Evolutionary conservation across 345 rosid genomes (phyloP).

Genomic region (Salix suchowensis): DNA sequence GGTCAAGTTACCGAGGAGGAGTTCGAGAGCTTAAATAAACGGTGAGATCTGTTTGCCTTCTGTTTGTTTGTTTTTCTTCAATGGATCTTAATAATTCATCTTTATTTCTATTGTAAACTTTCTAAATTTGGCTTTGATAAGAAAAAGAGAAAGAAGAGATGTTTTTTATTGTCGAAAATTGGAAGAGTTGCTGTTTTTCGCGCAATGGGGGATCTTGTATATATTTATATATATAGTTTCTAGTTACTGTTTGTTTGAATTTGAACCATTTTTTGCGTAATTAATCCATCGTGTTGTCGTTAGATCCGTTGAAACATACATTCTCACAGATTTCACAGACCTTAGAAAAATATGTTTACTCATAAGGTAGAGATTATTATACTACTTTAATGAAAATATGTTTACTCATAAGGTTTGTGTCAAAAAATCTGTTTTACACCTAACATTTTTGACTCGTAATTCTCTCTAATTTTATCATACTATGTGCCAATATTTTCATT

Average conservation of each 20-base stretch:
- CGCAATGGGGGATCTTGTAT: neutral
- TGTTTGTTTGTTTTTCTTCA: neutral
- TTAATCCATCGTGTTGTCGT: neutral
- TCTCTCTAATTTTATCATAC: neutral
- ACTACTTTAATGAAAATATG: too few relatives aligned
- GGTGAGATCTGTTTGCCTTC: slow-evolving; percentile 52
- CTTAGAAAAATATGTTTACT: neutral
- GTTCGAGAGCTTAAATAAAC: slow-evolving; percentile 67
- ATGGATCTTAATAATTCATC: neutral
- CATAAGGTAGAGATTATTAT: neutral
- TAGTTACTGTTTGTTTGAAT: neutral
- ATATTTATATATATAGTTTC: too few relatives aligned
- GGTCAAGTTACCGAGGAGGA: slow-evolving; percentile 98
- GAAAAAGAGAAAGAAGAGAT: neutral
- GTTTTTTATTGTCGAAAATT: neutral
- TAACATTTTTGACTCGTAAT: neutral
- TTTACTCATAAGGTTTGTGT: neutral
- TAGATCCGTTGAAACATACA: neutral
- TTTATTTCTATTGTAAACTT: neutral
- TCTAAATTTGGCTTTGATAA: neutral
- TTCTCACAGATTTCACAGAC: neutral
- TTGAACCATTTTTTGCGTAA: neutral
- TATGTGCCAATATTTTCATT: neutral
- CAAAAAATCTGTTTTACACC: too few relatives aligned
- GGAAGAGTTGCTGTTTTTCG: neutral